A percentile compares a stretch with the other conserved stretches of the same genome.
Evolutionary conservation across 176 grass and related monocot genomes (phyloP).

Genomic region (Juncus inflexus): DNA sequence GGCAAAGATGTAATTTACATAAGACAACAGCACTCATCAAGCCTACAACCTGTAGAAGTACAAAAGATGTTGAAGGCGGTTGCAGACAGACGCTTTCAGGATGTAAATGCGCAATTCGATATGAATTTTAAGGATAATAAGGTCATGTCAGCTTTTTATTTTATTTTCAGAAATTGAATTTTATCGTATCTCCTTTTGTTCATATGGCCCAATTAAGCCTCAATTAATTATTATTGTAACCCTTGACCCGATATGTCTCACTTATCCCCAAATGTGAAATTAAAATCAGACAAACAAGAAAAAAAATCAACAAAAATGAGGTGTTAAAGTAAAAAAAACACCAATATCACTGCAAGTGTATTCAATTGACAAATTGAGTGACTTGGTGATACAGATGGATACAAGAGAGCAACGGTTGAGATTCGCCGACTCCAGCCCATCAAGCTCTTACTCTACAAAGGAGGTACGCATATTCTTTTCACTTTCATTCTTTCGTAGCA

Average conservation of each 20-base stretch:
- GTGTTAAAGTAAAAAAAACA: no score
- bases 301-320: no score
- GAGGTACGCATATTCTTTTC: slow-evolving; percentile 42
- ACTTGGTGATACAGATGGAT: slow-evolving; percentile 36
- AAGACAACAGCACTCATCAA: slow-evolving; percentile 78
- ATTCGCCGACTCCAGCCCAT: slow-evolving; percentile 55
- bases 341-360: not conserved
- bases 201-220: no score
- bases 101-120: slow-evolving; percentile 50
- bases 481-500: not conserved
- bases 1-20: slow-evolving; percentile 96
- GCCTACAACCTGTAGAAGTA: slow-evolving; percentile 70
- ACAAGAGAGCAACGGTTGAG: slow-evolving; percentile 72
- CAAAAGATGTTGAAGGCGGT: slow-evolving; percentile 80
- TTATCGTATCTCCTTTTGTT: no score
- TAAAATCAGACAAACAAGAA: no score
- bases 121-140: slow-evolving; percentile 51
- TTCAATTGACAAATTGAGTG: slow-evolving; percentile 9
- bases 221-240: no score
- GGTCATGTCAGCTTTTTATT: slow-evolving; percentile 38
- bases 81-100: slow-evolving; percentile 71
- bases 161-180: not conserved
- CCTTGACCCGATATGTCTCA: no score
- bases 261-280: no score
- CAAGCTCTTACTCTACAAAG: slow-evolving; percentile 57